Base-by-base conservation (phyloP, 495 filamentous ascomycete species). In the Ramalina intermedia region DNA sequence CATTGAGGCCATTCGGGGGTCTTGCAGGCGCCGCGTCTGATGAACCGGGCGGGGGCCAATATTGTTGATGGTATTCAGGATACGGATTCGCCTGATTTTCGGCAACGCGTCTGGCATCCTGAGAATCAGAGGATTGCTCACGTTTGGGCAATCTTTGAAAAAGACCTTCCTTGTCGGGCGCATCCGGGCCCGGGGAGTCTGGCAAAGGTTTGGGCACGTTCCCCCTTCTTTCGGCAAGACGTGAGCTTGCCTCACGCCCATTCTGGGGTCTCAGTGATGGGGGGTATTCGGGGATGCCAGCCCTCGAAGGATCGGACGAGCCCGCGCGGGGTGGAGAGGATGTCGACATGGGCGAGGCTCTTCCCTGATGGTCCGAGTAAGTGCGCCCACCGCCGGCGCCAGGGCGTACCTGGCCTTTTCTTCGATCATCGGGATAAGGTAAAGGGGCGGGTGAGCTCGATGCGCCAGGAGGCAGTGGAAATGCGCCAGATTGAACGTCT, bases 401-500 rank as follows among this genome's bases (percentile, higher is more conserved):
- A 35, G 64, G 49, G 36, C 51, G 44, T 43, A 65, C 52, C 50
- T 69, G 70, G 12, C 54, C 63, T 62, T 70, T 63, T 63, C 71
- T 69, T 37, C 74, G 69, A 55, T 88, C 83, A 60, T 87, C 84
- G 41, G 85, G 87, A 57, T 87, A 94, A 7, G 84, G 87, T 42
- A 84, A 68, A 45, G 76, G 81, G 42, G 66, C 75, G 47, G 75
- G 74, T 26, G 75, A 80, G 63, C 72, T 81, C 38, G 76, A 82
- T 47, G 73, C 74, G 54, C 72, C 77, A 38, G 75, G 76, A 47
- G 78, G 79, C 45, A 75, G 71, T 29, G 72, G 68, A 20, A 74
- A 66, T 43, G 66, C 56, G 37, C 69, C 60, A 46, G 73, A 65
- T 23, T 67, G 50, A 65, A 54, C 54, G 54, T 47, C 65, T 49